Evolutionary conservation across 768 basidiomycete species (phyloP).

Genomic region (Chiua virens): DNA sequence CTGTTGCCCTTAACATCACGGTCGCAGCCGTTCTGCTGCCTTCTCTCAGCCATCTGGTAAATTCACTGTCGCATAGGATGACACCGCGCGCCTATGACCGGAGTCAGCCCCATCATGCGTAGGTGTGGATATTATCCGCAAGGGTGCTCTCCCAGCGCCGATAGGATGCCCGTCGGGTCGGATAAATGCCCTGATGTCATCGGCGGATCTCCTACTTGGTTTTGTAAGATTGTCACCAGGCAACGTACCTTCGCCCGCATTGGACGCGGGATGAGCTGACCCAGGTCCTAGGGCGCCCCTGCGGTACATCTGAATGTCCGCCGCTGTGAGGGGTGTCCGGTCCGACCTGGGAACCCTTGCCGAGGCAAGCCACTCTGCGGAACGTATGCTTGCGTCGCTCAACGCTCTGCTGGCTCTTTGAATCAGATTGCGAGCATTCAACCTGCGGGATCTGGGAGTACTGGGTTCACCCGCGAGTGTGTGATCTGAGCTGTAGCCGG

Average conservation of each 20-base stretch:
- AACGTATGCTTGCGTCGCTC: constrained; percentile 31
- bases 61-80: constrained; percentile 32
- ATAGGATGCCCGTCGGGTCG: background rate
- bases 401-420: constrained; percentile 20
- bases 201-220: constrained; percentile 4
- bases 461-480: background rate
- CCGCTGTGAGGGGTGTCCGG: constrained; percentile 13
- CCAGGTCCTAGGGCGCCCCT: constrained; percentile 10
- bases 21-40: background rate
- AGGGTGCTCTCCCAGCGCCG: constrained; percentile 40
- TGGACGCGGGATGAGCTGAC: background rate
- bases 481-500: background rate
- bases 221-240: background rate
- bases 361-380: constrained; percentile 32
- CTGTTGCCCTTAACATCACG: no score
- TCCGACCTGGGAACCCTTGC: constrained; percentile 13
- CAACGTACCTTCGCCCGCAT: background rate
- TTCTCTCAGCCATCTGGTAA: constrained; percentile 21
- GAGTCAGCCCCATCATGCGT: constrained; percentile 21
- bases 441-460: constrained; percentile 12
- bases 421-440: constrained; percentile 14
- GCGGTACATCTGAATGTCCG: constrained; percentile 30
- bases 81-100: constrained; percentile 25
- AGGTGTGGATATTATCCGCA: constrained; percentile 35
- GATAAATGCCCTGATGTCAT: background rate